A percentile compares a stretch with the other conserved stretches of the same genome.
Evolutionary conservation across 257 asterid genomes (phyloP).

Genomic region (Fraxinus quadrangulata): DNA sequence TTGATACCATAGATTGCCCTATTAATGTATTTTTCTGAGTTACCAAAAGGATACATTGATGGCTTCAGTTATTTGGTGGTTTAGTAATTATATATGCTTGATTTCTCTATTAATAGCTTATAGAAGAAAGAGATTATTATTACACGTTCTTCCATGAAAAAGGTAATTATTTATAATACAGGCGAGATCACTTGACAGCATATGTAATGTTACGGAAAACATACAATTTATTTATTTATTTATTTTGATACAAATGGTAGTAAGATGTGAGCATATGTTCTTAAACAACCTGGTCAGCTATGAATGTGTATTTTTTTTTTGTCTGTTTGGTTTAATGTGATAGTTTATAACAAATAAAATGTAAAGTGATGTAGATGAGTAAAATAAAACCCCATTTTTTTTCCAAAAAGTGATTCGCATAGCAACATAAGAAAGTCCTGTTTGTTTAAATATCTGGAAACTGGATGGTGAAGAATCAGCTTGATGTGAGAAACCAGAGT

Average conservation of each 20-base stretch:
- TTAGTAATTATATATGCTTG: constrained; percentile 2
- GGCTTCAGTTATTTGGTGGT: constrained; percentile 17
- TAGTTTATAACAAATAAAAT: neutral
- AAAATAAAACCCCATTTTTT: neutral
- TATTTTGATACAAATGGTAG: constrained; percentile 1
- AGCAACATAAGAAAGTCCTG: constrained; percentile 2
- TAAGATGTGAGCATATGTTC: constrained; percentile 13
- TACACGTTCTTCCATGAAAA: constrained; percentile 5
- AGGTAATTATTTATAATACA: neutral
- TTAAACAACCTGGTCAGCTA: constrained; percentile 20
- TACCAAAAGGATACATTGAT: neutral
- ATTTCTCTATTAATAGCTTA: constrained; percentile 22
- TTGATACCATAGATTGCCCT: constrained; percentile 11
- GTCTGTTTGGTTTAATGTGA: constrained; percentile 5
- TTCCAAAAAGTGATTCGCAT: constrained; percentile 7
- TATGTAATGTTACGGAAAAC: neutral
- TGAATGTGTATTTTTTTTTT: neutral
- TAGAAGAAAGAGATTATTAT: constrained; percentile 10
- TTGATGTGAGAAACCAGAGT: neutral
- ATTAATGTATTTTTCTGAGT: constrained; percentile 2
- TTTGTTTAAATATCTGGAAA: neutral
- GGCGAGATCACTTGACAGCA: neutral
- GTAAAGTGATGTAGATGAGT: neutral
- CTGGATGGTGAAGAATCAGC: neutral
- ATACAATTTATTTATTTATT: neutral